A percentile compares a stretch with the other conserved stretches of the same genome.
phyloP scores from a whole-genome alignment of 1,139 yeast genomes.

The Zygosaccharomyces pseudobailii region DNA sequence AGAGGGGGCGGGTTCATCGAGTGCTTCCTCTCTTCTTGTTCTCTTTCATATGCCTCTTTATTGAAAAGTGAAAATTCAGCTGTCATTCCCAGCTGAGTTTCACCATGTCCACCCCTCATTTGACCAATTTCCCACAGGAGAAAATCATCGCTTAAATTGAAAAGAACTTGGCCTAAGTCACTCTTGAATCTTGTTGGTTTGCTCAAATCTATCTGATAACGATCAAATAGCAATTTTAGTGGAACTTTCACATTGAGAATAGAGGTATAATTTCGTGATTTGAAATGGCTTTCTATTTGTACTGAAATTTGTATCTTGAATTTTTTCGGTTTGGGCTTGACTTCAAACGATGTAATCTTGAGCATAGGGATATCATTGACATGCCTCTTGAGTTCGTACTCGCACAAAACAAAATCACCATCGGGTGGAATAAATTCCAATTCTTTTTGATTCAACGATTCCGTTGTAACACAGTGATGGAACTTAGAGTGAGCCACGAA shows the following conservation, averaged over 20 bases:
- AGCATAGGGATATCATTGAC: conserved; percentile 40
- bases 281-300: conserved; percentile 53
- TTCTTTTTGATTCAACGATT: conserved; percentile 50
- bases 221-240: conserved; percentile 34
- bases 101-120: conserved; percentile 47
- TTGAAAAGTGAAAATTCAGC: conserved; percentile 61
- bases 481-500: conserved; percentile 50
- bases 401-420: conserved; percentile 61
- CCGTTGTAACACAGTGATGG: conserved; percentile 75
- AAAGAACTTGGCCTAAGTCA: conserved; percentile 59
- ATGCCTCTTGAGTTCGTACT: conserved; percentile 39
- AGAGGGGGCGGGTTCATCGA: conserved; percentile 43
- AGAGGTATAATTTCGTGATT: conserved; percentile 57
- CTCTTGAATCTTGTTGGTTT: conserved; percentile 60
- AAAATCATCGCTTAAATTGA: conserved; percentile 59
- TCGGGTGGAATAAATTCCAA: conserved; percentile 77
- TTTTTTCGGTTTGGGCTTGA: conserved; percentile 28
- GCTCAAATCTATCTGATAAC: conserved; percentile 43
- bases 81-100: conserved; percentile 48
- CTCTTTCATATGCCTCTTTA: conserved; percentile 47
- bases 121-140: conserved; percentile 58
- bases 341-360: conserved; percentile 25
- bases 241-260: conserved; percentile 59
- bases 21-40: conserved; percentile 41
- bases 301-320: conserved; percentile 26